Percentiles rank a stretch among this genome's conserved stretches.
These are phyloP conservation scores for Ophiognomonia clavigignenti-juglandacearum DNA, from an alignment of 2,329 filamentous ascomycete species.

Conservation along the genomic window DNA sequence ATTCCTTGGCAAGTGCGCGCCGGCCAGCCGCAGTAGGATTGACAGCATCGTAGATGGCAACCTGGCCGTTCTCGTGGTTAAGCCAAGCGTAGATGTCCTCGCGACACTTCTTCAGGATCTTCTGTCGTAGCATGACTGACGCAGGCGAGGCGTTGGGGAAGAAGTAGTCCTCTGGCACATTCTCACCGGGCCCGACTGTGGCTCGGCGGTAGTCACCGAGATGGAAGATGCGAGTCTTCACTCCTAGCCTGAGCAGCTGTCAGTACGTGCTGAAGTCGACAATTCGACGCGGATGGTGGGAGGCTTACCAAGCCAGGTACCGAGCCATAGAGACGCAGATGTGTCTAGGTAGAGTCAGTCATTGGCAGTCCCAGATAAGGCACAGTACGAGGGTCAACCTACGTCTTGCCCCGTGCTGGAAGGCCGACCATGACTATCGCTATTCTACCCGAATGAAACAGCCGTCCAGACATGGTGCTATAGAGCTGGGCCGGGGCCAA, in stretches of 20 bases:
- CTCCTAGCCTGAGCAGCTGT: constrained; percentile 64
- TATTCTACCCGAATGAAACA: constrained; percentile 96
- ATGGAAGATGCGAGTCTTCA: constrained; percentile 97
- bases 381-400: constrained; percentile 29
- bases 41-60: constrained; percentile 97
- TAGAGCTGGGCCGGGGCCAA: constrained; percentile 96
- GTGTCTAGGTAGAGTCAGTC: constrained; percentile 51
- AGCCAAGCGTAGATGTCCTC: constrained; percentile 97
- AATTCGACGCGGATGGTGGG: background rate
- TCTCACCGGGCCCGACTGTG: constrained; percentile 75
- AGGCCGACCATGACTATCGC: constrained; percentile 96
- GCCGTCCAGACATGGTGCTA: constrained; percentile 92
- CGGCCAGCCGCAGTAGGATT: constrained; percentile 84
- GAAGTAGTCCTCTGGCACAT: constrained; percentile 96
- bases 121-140: constrained; percentile 90
- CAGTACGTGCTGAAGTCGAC: constrained; percentile 11
- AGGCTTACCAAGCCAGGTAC: constrained; percentile 77
- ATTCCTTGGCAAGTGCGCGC: constrained; percentile 84
- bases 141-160: constrained; percentile 89
- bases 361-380: background rate
- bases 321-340: constrained; percentile 93
- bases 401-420: constrained; percentile 93
- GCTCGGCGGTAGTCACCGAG: constrained; percentile 93
- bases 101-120: constrained; percentile 94
- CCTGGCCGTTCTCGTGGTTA: constrained; percentile 95